phyloP scores from a whole-genome alignment of 306 rosid species.

The Sesbania bispinosa region DNA sequence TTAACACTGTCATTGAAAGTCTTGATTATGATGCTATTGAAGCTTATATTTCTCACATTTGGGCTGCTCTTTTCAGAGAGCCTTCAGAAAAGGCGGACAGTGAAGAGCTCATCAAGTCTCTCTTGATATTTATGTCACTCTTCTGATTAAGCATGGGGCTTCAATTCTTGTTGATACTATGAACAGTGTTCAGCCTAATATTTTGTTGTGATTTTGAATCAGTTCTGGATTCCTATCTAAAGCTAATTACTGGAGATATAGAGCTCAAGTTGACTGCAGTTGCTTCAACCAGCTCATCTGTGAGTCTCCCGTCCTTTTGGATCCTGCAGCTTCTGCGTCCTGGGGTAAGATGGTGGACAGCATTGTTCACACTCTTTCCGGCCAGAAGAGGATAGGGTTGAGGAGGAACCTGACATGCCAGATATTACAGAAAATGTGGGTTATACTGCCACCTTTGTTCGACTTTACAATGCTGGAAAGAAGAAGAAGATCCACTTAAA shows the following conservation, averaged over 20 bases:
- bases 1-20: slow-evolving; percentile 87
- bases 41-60: slow-evolving; percentile 60
- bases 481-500: slow-evolving; percentile 87
- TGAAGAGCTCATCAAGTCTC: slow-evolving; percentile 68
- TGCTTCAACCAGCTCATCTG: slow-evolving; percentile 86
- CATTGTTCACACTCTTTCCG: slow-evolving; percentile 89
- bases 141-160: slow-evolving; percentile 73
- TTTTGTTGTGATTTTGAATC: slow-evolving; percentile 66
- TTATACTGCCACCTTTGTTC: slow-evolving; percentile 81
- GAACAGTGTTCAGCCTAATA: slow-evolving; percentile 62
- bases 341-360: slow-evolving; percentile 98
- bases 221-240: slow-evolving; percentile 90
- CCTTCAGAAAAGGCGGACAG: slow-evolving; percentile 63
- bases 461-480: slow-evolving; percentile 91
- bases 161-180: slow-evolving; percentile 60
- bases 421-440: slow-evolving; percentile 88
- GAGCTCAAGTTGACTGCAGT: slow-evolving; percentile 88
- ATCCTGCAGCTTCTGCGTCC: slow-evolving; percentile 55
- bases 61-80: slow-evolving; percentile 81
- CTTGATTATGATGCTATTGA: slow-evolving; percentile 64
- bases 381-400: slow-evolving; percentile 83
- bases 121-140: slow-evolving; percentile 80
- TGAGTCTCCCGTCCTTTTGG: slow-evolving; percentile 71
- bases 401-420: slow-evolving; percentile 87
- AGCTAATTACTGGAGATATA: slow-evolving; percentile 61